phyloP scores from a whole-genome alignment of 768 basidiomycete species.

The Mycena vulgaris region DNA sequence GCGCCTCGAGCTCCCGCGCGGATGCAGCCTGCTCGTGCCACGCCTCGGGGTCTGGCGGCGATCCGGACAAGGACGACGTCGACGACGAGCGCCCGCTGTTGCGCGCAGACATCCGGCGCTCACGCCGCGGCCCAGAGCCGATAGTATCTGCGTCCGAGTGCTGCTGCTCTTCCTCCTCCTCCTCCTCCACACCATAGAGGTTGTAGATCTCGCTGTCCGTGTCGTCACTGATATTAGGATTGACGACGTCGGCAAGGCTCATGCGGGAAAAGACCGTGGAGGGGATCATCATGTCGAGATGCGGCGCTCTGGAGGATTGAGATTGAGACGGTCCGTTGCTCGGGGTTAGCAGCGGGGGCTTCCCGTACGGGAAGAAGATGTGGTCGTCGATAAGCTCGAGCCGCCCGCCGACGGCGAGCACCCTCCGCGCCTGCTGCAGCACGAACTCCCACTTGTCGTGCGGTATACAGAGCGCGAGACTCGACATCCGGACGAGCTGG shows the following conservation, averaged over 20 bases:
- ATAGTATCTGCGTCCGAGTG: slow-evolving; percentile 35
- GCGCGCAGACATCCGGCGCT: slow-evolving; percentile 9
- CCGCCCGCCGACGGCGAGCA: slow-evolving; percentile 63
- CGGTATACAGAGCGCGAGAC: slow-evolving; percentile 61
- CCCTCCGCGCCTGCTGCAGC: slow-evolving; percentile 60
- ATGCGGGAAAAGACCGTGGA: slow-evolving; percentile 31
- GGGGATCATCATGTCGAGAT: slow-evolving; percentile 26
- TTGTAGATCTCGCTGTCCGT: slow-evolving; percentile 35
- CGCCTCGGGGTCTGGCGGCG: slow-evolving; percentile 37
- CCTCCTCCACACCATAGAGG: slow-evolving; percentile 34
- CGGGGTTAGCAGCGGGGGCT: slow-evolving; percentile 26
- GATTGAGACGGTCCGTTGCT: neutral
- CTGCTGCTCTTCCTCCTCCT: slow-evolving; percentile 36
- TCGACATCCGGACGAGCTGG: slow-evolving; percentile 70
- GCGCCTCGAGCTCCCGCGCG: slow-evolving; percentile 66
- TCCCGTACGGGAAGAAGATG: slow-evolving; percentile 60
- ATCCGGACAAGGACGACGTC: neutral
- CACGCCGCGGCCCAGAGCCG: slow-evolving; percentile 20
- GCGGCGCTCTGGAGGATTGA: slow-evolving; percentile 3
- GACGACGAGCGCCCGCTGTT: slow-evolving; percentile 20
- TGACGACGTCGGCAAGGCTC: slow-evolving; percentile 33
- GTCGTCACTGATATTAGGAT: slow-evolving; percentile 23
- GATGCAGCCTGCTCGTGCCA: slow-evolving; percentile 59
- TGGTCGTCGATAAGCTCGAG: slow-evolving; percentile 71
- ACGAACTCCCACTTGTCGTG: slow-evolving; percentile 61